Conservation (phyloP, 1,139 yeast species). For the Suhomyces taliae region DNA sequence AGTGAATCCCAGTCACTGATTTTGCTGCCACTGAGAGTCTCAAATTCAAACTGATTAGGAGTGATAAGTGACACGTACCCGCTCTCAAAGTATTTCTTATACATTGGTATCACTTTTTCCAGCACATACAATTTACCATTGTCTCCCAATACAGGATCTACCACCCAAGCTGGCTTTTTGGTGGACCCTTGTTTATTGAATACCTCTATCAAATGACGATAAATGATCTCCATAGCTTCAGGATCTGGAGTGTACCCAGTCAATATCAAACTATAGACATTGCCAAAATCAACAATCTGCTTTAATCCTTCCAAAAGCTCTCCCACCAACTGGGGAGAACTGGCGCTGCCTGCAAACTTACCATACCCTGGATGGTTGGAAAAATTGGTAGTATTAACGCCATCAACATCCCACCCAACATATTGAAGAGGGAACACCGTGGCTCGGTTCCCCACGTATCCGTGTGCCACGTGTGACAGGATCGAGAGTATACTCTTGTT, state of each 20-base stretch:
- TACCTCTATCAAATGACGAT: slow-evolving; percentile 33
- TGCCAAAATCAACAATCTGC: slow-evolving; percentile 23
- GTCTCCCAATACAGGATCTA: slow-evolving; percentile 45
- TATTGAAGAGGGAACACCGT: slow-evolving; percentile 72
- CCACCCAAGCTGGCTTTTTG: slow-evolving; percentile 28
- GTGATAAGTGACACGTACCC: slow-evolving; percentile 36
- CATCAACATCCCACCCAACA: slow-evolving; percentile 84
- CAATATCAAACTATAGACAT: slow-evolving; percentile 57
- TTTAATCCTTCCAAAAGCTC: slow-evolving; percentile 27
- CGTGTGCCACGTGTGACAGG: slow-evolving; percentile 84
- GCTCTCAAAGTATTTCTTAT: slow-evolving; percentile 23
- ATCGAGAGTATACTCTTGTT: slow-evolving; percentile 29
- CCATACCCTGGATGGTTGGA: slow-evolving; percentile 88
- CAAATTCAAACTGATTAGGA: slow-evolving; percentile 46
- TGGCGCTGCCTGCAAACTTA: slow-evolving; percentile 25
- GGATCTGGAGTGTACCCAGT: slow-evolving; percentile 75
- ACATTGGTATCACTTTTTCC: slow-evolving; percentile 32
- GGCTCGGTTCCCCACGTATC: slow-evolving; percentile 33
- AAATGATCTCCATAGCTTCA: slow-evolving; percentile 49
- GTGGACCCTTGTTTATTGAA: slow-evolving; percentile 16
- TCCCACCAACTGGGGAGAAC: slow-evolving; percentile 19
- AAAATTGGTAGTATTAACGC: slow-evolving; percentile 73
- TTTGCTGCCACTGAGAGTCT: slow-evolving; percentile 26
- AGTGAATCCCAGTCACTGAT: slow-evolving; percentile 25
- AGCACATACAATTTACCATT: slow-evolving; percentile 40